phyloP scores from a whole-genome alignment of 139 green algal species.

The Closterium sp. region DNA sequence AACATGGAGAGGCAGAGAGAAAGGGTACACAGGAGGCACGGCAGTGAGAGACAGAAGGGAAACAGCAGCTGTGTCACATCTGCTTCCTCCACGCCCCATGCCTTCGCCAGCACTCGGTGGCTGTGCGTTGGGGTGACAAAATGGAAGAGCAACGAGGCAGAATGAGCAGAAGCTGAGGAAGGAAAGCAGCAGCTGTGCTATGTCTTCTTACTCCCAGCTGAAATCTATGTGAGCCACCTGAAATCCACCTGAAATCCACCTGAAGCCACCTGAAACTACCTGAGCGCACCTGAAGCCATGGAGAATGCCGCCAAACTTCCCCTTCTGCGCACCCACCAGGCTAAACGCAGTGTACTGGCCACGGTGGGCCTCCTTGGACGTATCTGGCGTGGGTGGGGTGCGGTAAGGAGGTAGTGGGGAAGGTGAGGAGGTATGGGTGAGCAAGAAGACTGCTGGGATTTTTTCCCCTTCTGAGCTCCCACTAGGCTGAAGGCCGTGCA shows the following conservation, averaged over 20 bases:
- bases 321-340: constrained; percentile 25
- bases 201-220: not conserved
- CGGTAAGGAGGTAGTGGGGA: not conserved
- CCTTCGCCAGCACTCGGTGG: not conserved
- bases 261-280: too few relatives aligned
- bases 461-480: constrained; percentile 20
- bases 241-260: too few relatives aligned
- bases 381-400: not conserved
- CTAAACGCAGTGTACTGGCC: constrained; percentile 30
- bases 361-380: constrained; percentile 14
- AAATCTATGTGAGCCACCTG: too few relatives aligned
- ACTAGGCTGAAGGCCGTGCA: not conserved
- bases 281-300: constrained; percentile 34
- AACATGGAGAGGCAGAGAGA: too few relatives aligned
- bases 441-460: too few relatives aligned
- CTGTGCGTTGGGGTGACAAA: too few relatives aligned
- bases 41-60: too few relatives aligned
- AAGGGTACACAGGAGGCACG: too few relatives aligned
- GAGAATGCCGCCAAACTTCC: constrained; percentile 31
- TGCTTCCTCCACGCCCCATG: constrained; percentile 35
- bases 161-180: too few relatives aligned
- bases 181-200: not conserved
- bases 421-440: too few relatives aligned
- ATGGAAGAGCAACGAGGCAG: too few relatives aligned
- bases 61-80: constrained; percentile 19